Evolutionary conservation across 1,284 basidiomycete genomes (phyloP).

Genomic region (Cutaneotrichosporon sp.): DNA sequence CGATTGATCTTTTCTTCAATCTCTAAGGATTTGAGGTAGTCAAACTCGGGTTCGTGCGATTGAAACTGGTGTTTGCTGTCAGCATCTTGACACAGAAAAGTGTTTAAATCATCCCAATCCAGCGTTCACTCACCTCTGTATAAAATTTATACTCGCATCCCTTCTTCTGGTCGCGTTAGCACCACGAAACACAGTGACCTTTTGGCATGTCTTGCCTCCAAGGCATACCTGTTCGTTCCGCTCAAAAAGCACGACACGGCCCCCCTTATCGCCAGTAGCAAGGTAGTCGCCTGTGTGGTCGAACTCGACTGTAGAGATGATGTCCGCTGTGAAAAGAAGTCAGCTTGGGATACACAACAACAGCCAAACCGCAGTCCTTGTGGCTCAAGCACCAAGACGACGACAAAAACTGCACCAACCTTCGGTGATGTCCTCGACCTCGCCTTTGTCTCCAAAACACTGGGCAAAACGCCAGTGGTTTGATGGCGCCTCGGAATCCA

Average conservation of each 20-base stretch:
- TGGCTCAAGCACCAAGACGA: background rate
- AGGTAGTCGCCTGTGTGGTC: slow-evolving; percentile 99
- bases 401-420: slow-evolving; percentile 52
- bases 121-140: slow-evolving; percentile 61
- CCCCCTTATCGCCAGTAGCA: slow-evolving; percentile 98
- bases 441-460: slow-evolving; percentile 98
- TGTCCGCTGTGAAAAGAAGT: slow-evolving; percentile 65
- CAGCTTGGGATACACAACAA: slow-evolving; percentile 1
- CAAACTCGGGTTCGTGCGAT: slow-evolving; percentile 99
- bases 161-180: slow-evolving; percentile 69
- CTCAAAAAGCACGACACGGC: slow-evolving; percentile 97
- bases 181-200: background rate
- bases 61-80: slow-evolving; percentile 56
- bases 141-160: slow-evolving; percentile 99
- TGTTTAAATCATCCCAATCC: too few species aligned
- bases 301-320: slow-evolving; percentile 99
- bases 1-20: slow-evolving; percentile 99
- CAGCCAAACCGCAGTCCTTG: slow-evolving; percentile 4
- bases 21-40: slow-evolving; percentile 98
- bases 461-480: slow-evolving; percentile 98
- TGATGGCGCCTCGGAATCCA: slow-evolving; percentile 62
- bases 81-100: background rate
- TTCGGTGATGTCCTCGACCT: slow-evolving; percentile 99
- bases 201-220: too few species aligned
- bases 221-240: slow-evolving; percentile 84